Conservation (phyloP, 139 green algal genomes). For the Tetratostichococcus sp. region DNA sequence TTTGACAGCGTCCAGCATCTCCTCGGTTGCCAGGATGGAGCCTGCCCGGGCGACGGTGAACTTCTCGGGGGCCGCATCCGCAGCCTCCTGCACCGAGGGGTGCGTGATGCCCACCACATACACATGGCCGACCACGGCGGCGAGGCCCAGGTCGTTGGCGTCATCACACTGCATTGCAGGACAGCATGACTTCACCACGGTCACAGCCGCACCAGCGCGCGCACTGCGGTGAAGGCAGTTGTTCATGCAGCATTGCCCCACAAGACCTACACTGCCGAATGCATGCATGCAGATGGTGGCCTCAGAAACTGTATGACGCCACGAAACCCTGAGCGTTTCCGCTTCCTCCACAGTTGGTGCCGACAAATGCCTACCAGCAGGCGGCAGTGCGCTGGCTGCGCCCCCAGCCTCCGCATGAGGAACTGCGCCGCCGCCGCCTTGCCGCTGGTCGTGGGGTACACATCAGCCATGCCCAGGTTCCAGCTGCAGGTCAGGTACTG, state of each 20-base stretch:
- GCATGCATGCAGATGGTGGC: no score
- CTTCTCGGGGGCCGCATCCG: slow-evolving; percentile 34
- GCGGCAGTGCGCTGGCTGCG: slow-evolving; percentile 14
- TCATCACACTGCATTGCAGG: slow-evolving; percentile 52
- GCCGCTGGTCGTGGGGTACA: slow-evolving; percentile 64
- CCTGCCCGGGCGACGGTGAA: slow-evolving; percentile 43
- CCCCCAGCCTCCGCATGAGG: slow-evolving; percentile 47
- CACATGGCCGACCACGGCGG: slow-evolving; percentile 43
- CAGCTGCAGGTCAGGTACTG: slow-evolving; percentile 34
- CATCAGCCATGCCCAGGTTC: slow-evolving; percentile 67
- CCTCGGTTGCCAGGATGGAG: slow-evolving; percentile 48
- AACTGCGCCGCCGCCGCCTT: slow-evolving; percentile 59
- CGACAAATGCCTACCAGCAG: slow-evolving; percentile 43
- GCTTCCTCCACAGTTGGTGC: no score
- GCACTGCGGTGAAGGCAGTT: no score
- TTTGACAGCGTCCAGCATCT: slow-evolving; percentile 38
- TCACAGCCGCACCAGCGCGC: no score
- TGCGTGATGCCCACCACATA: slow-evolving; percentile 57
- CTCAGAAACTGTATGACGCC: no score
- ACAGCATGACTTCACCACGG: no score
- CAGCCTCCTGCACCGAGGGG: slow-evolving; percentile 32
- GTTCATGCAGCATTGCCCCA: no score
- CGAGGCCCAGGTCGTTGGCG: slow-evolving; percentile 73
- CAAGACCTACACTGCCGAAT: no score
- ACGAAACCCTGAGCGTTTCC: no score